phyloP scores from a whole-genome alignment of 2,329 filamentous ascomycete genomes.

The Aspergillus sp. region DNA sequence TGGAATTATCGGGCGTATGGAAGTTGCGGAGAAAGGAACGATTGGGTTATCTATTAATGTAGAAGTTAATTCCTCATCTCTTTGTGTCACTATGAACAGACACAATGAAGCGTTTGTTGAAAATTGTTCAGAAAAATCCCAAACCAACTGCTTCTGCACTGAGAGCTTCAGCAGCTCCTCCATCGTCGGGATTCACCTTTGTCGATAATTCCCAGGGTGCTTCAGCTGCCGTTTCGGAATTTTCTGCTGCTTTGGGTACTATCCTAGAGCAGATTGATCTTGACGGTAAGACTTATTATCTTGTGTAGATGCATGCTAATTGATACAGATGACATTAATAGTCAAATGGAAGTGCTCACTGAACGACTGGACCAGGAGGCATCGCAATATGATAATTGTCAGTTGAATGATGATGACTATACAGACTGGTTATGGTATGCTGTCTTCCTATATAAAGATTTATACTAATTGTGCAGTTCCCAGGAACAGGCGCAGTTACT shows the following conservation, averaged over 20 bases:
- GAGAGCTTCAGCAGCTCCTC: neutral
- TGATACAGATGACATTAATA: neutral
- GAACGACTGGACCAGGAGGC: constrained; percentile 2
- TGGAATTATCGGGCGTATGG: neutral
- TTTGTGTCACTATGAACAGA: neutral
- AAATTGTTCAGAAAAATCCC: constrained; percentile 1
- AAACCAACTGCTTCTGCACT: neutral
- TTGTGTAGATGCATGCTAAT: neutral
- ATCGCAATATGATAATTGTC: constrained; percentile 2
- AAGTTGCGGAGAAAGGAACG: neutral
- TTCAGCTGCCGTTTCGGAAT: constrained; percentile 2
- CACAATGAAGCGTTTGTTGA: neutral
- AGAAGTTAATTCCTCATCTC: neutral
- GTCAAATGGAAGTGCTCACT: neutral
- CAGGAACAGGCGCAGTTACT: neutral
- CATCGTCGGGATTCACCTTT: constrained; percentile 1
- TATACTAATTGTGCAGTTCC: neutral
- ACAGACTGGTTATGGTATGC: neutral
- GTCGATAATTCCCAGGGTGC: constrained; percentile 4
- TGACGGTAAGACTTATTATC: constrained; percentile 1
- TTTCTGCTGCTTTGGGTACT: constrained; percentile 1
- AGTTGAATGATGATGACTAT: constrained; percentile 1
- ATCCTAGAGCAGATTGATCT: constrained; percentile 2
- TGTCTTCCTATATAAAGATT: neutral
- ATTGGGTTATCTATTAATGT: neutral